phyloP scores from a whole-genome alignment of 2,329 filamentous ascomycete genomes.

The Ambrosiella beaveri region DNA sequence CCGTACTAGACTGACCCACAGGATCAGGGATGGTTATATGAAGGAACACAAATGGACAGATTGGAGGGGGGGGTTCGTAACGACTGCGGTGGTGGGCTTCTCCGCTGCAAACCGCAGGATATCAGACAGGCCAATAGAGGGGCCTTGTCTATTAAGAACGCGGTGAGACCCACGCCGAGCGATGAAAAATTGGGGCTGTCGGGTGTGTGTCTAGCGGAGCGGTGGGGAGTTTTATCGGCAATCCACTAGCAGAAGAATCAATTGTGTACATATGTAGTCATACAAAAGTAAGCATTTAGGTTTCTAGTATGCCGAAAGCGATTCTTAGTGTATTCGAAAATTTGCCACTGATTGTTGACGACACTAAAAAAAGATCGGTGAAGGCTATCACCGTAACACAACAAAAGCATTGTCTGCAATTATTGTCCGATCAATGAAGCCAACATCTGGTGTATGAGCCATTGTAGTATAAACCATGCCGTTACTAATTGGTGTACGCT shows the following conservation, averaged over 20 bases:
- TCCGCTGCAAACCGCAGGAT: background rate
- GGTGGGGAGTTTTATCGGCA: background rate
- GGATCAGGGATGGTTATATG: background rate
- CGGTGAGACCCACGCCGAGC: background rate
- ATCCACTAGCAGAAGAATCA: background rate
- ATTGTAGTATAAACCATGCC: too few species aligned
- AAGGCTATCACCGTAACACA: too few species aligned
- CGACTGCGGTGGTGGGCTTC: background rate
- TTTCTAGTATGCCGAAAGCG: too few species aligned
- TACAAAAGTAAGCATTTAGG: too few species aligned
- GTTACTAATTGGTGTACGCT: background rate
- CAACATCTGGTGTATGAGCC: too few species aligned
- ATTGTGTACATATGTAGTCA: background rate
- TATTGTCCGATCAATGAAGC: too few species aligned
- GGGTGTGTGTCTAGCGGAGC: background rate
- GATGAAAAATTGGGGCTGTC: background rate
- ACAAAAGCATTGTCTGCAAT: too few species aligned
- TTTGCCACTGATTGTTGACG: too few species aligned
- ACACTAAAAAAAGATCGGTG: too few species aligned
- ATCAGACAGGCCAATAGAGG: background rate
- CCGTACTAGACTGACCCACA: background rate
- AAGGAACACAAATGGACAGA: background rate
- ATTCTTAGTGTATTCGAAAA: too few species aligned
- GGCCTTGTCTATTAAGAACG: background rate
- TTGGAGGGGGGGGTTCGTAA: background rate